phyloP scores from a whole-genome alignment of 225 moss, liverwort and hornwort species.

The Antitrichia curtipendula region DNA sequence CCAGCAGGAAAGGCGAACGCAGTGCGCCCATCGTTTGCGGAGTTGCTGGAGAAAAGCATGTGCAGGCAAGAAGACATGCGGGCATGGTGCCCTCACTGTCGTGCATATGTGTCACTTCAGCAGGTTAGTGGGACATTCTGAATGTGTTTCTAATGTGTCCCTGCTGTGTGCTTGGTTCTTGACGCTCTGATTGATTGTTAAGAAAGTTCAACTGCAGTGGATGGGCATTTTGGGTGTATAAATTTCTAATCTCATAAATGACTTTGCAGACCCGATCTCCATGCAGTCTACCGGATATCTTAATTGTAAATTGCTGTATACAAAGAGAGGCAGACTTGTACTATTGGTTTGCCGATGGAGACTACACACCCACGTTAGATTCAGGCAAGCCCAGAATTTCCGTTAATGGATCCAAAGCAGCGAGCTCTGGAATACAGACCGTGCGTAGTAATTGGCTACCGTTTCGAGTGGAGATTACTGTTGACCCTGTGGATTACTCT shows the following conservation, averaged over 20 bases:
- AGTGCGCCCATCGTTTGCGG: constrained; percentile 41
- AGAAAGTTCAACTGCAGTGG: background rate
- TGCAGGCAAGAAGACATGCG: constrained; percentile 63
- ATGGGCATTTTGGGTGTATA: background rate
- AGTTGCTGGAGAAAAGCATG: constrained; percentile 46
- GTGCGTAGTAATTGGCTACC: constrained; percentile 44
- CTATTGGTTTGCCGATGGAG: constrained; percentile 49
- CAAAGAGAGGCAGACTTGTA: constrained; percentile 52
- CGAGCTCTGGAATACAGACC: constrained; percentile 5
- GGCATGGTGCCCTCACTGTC: constrained; percentile 53
- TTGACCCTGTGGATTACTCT: constrained; percentile 24
- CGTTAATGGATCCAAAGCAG: constrained; percentile 14
- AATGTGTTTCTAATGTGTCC: background rate
- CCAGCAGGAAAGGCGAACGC: constrained; percentile 39
- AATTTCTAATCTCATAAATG: background rate
- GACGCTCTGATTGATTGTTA: background rate
- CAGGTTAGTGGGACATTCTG: constrained; percentile 18
- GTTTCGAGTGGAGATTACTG: constrained; percentile 37
- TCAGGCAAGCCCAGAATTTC: constrained; percentile 11
- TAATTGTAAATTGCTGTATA: constrained; percentile 52
- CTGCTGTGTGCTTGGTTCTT: background rate
- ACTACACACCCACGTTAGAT: constrained; percentile 14
- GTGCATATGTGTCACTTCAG: constrained; percentile 52
- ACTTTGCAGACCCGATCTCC: constrained; percentile 39
- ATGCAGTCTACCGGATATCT: constrained; percentile 34